Base-by-base conservation (phyloP, 164 flowering plant genomes). In the Magnolia kwangsiensis region DNA sequence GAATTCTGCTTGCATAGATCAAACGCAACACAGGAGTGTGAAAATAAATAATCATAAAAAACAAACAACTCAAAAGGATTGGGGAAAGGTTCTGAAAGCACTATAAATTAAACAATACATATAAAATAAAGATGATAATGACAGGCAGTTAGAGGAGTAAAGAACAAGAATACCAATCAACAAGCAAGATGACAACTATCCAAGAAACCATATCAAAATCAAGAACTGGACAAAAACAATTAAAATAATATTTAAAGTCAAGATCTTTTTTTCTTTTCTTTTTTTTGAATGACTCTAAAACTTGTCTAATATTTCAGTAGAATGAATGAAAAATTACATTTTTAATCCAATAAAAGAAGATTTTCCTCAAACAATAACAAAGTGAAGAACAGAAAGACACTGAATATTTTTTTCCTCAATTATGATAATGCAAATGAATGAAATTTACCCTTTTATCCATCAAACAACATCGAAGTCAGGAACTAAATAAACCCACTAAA, bases 1-100 rank as follows among this genome's bases (percentile, higher is more conserved):
- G 61, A 75, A 24, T 75, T 75, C 69, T 76, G 74, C 37, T 50
- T 45, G 29, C 58, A 76, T 14, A 69, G 37, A 75, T 69, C 19
- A 50, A 51, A 71, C 18, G 13, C 61, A 64, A 63, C 19, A 51
- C n/a, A 18, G n/a, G 51, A 51, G 27, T 67, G 18, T 7, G 69
- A 10, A 19, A n/a, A 24, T 16, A 21, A 24, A 66, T 11, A 72
- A 67, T 37, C 45, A 55, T 23, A 31, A 51, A 69, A 72, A 51
- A 27, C 61, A 24, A 72, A 27, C 37, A 24, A 18, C 31, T 21
- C 19, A 49, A 37, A 50, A 16, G 45, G 20, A 74, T 4, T 50
- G 64, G n/a, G 58, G 66, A 20, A 10, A 21, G 14, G 29, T 18
- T 37, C 45, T 37, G 45, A 37, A 37, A 67, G 65, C 9, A 59